Base-by-base conservation (phyloP, 805 yeast species). In the Metschnikowia kofuensis region DNA sequence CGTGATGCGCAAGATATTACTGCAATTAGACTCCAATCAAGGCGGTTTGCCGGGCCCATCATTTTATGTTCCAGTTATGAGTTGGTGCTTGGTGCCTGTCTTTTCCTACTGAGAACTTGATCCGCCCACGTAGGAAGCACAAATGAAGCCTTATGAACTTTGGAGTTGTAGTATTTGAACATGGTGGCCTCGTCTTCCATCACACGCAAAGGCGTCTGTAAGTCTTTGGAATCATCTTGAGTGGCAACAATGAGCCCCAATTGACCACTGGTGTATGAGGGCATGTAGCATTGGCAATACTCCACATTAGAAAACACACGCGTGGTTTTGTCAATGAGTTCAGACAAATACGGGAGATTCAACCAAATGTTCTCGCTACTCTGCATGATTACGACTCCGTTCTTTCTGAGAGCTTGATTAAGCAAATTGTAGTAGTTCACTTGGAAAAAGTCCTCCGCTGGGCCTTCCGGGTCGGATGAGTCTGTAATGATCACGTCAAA, bases 391-490 rank as follows among this genome's bases (percentile, higher is more conserved):
- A 89, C 85, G 35, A 89, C 82, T 28, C 85, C 84, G 52, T 82
- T 72, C 2, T 74, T 74, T 40, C 78, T 78, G 47, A 90, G 75
- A 5, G 94, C 87, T 49, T 78, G 76, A 52, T 72, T 60, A 49
- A 91, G 70, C 47, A 90, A 70, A 59, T 81, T 74, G 68, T 89
- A 90, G 70, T 90, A 90, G 48, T 78, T 80, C 51, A 77, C 76
- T 65, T 89, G 88, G 72, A 90, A 90, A 58, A 90, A 87, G 15
- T 87, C 87, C 59, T 84, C 95, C 1, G 97, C 97, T 6, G 97
- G 97, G 2, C 94, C 97, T 59, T 90, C 97, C 1, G 97, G 97
- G 66, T 90, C 97, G 1, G 95, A 85, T 2, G 96, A 87, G 66
- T 90, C 97, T 14, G 96, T 87, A 52, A 90, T 89, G 50, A 90